These are phyloP conservation scores for Scheffersomyces insectosa DNA, from an alignment of 1,139 yeast species.

Conservation along the genomic window DNA sequence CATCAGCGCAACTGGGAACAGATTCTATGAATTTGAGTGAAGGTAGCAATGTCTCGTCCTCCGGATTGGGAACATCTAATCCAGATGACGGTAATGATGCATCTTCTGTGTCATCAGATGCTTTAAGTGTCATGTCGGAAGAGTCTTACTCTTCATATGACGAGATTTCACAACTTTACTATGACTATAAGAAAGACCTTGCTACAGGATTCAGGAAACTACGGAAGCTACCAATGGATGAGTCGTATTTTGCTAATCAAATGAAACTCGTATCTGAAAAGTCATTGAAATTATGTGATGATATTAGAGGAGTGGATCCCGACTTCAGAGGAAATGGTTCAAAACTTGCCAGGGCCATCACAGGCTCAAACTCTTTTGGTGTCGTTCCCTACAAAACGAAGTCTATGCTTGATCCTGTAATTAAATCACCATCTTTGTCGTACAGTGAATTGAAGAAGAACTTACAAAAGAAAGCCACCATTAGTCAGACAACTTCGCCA, in stretches of 20 bases:
- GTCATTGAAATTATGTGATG: constrained; percentile 39
- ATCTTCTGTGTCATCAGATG: constrained; percentile 24
- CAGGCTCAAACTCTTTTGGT: constrained; percentile 47
- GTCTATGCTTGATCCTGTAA: constrained; percentile 39
- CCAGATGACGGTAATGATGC: constrained; percentile 11
- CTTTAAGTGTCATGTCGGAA: constrained; percentile 22
- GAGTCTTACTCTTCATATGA: constrained; percentile 42
- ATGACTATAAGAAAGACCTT: constrained; percentile 28
- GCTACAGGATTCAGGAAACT: constrained; percentile 18
- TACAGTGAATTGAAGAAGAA: constrained; percentile 40
- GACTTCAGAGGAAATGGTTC: constrained; percentile 47
- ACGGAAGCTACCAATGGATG: constrained; percentile 21
- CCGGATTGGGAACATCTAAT: neutral
- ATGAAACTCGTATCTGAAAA: constrained; percentile 39
- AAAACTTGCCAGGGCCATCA: constrained; percentile 44
- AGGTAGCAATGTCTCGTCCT: neutral
- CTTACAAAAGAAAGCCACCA: constrained; percentile 14
- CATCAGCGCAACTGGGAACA: neutral
- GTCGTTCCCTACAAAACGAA: constrained; percentile 43
- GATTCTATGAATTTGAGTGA: neutral
- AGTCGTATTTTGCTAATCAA: constrained; percentile 32
- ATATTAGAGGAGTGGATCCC: constrained; percentile 40
- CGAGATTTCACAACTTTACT: constrained; percentile 38
- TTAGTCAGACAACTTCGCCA: neutral
- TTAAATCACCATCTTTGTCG: constrained; percentile 27